Base-by-base conservation (phyloP, 129 eudicot genomes). In the Escallonia rubra region DNA sequence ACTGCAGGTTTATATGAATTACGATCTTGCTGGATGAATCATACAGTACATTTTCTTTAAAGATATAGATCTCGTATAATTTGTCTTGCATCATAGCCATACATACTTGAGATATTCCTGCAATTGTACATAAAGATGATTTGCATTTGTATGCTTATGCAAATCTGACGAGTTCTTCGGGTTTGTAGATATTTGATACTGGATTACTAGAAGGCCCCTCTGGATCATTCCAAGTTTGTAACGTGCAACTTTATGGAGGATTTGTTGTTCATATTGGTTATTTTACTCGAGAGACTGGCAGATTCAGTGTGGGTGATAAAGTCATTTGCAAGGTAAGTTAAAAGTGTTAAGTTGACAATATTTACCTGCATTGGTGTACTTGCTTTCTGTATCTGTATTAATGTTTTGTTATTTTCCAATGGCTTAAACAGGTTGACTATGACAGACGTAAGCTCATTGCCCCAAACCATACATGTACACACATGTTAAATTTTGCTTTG, bases 391-490 rank as follows among this genome's bases (percentile, higher is more conserved):
- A 3, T 48, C 15, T 59, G 23, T 3, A 15, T 23, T 15, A 4
- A 9, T 23, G 7, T 41, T 16, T 64, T 64, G 44, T 41, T 10
- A 3, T 13, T 60, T 10, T 48, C 5, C 58, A 12, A 67, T 13
- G 7, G 6, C 10, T 63, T 74, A 64, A 41, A 50, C 86, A 93
- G 98, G 98, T 93, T 74, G 84, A 89, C 76, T 86, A 89, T 71
- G 78, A 80, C 38, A 84, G 98, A 82, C 95, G 98, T 59, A 77
- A 64, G 40, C 90, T 64, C 63, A 80, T 93, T 77, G 98, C 96
- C 69, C 98, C 98, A 14, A 93, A 93, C 75, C 98, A 93, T 82
- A 93, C 98, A 39, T 93, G 98, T 77, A 93, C 98, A 40, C 98
- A 93, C 85, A 93, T 93, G 82, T 68, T 93, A 72, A 93, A 93